Conservation (phyloP, 176 grass and related monocot species). For the Oryza longistaminata region DNA sequence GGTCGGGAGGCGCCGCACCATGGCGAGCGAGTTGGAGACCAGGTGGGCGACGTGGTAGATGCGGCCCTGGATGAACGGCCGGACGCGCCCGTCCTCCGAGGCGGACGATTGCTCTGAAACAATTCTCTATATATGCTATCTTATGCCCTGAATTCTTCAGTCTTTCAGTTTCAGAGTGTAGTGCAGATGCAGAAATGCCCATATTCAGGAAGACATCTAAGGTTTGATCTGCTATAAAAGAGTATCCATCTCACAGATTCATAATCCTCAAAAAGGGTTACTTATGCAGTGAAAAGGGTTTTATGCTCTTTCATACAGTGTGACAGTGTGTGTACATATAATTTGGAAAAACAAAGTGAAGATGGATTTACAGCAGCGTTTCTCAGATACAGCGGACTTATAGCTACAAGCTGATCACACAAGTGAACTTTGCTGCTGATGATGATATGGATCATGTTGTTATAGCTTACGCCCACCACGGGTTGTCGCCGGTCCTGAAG, state of each 20-base stretch:
- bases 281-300: background rate
- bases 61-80: conserved; percentile 77
- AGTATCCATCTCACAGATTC: background rate
- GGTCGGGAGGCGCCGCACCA: conserved; percentile 65
- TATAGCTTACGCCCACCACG: conserved; percentile 74
- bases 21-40: conserved; percentile 78
- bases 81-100: conserved; percentile 55
- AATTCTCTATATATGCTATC: background rate
- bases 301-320: conserved; percentile 18
- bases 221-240: background rate
- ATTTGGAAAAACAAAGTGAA: conserved; percentile 21
- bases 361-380: conserved; percentile 12
- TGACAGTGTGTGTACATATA: conserved; percentile 13
- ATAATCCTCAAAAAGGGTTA: conserved; percentile 4
- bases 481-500: conserved; percentile 85
- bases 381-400: conserved; percentile 7
- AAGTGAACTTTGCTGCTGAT: background rate
- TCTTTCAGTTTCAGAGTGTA: background rate
- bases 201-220: background rate
- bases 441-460: background rate
- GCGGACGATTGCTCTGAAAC: conserved; percentile 9
- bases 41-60: conserved; percentile 82
- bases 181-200: background rate
- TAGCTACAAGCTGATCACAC: conserved; percentile 17
- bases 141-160: background rate